Evolutionary conservation across 345 rosid species (phyloP), one percentile per base, ranked within the genome.

Genomic region (Angophora floribunda): DNA sequence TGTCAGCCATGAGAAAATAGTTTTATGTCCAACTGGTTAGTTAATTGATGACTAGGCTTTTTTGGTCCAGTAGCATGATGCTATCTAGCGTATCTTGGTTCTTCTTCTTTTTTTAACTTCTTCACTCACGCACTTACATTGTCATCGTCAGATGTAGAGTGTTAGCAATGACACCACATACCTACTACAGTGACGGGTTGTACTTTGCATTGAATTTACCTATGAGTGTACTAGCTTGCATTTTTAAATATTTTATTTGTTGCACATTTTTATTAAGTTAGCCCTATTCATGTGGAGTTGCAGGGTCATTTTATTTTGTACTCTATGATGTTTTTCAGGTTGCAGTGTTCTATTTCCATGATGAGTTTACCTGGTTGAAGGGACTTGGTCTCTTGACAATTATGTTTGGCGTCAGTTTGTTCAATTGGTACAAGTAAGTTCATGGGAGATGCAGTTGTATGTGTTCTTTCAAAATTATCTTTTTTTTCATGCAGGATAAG

Each of bases 361-460:
- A 98, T 75, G 93, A 96, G 84, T 98, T 98, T 91, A 97, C 99
- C 30, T 96, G 97, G 99, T 92, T 98, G 86, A 98, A 97, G 93
- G 99, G 99, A 85, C 87, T 90, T 87, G 99, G 99, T 86, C 99
- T 98, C 82, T 45, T 93, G 89, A 94, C 93, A 50, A 98, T 98
- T 65, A 96, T 98, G 96, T 78, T 94, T 86, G 99, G 99, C 59
- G 99, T 98, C 89, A 89, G 99, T 92, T 93, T 98, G 88, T 98
- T 97, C 94, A 98, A 98, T 89, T 97, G 97, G 99, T 98, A 94
- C 98, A 98, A 97, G 99, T 98, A 95, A 97, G 99, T 96, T 51
- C 85, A 75, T 21, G 13, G 22, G 86, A 89, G 87, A 30, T 61
- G 12, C 87, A 30, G 85, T 51, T 78, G 13, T 90, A 44, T 7